Evolutionary conservation across 164 flowering plant genomes (phyloP).

Genomic region (Stephania cephalantha): DNA sequence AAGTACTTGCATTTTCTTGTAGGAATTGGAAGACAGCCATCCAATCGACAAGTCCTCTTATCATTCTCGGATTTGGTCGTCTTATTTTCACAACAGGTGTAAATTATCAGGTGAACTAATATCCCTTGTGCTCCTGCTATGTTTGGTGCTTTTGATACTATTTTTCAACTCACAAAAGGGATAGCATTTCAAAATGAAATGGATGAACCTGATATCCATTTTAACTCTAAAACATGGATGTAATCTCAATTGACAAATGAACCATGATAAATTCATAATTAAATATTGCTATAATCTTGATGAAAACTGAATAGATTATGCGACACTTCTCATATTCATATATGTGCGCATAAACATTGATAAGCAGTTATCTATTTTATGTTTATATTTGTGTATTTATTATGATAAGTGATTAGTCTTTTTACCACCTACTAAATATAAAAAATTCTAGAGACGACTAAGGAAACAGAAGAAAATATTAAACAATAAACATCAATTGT

Average conservation of each 20-base stretch:
- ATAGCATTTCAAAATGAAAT: neutral
- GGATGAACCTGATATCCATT: neutral
- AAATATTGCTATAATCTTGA: neutral
- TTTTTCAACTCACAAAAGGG: neutral
- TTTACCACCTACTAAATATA: neutral
- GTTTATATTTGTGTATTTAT: neutral
- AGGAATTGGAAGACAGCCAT: slow-evolving; percentile 61
- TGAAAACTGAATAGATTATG: neutral
- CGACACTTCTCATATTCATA: neutral
- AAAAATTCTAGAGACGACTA: neutral
- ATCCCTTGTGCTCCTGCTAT: slow-evolving; percentile 1
- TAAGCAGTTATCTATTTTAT: neutral
- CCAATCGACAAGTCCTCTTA: slow-evolving; percentile 57
- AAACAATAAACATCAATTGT: neutral
- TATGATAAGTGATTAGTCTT: neutral
- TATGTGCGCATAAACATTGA: neutral
- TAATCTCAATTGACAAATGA: neutral
- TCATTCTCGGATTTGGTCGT: slow-evolving; percentile 74
- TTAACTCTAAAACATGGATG: neutral
- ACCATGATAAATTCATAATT: neutral
- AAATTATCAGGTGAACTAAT: slow-evolving; percentile 68
- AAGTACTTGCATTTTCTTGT: slow-evolving; percentile 9
- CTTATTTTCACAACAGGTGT: slow-evolving; percentile 66
- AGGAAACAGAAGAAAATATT: neutral
- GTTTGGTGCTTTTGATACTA: neutral